Evolutionary conservation across 1,139 yeast genomes (phyloP), one percentile per base, ranked within the genome.

Genomic region (Scheffersomyces parashehatae): DNA sequence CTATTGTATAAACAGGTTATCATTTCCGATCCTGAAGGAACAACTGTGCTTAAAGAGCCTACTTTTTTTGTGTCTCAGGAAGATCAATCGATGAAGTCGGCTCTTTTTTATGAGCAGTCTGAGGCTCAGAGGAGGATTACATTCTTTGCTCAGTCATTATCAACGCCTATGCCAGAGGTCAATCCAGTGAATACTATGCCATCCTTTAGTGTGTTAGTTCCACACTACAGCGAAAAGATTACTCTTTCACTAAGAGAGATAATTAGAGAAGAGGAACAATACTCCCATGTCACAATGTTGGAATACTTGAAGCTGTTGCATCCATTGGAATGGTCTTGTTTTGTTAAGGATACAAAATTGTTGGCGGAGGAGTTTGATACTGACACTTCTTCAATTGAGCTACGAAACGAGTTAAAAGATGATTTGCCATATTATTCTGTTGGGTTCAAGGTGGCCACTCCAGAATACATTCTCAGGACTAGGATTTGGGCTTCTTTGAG

Each of bases 401-500:
- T 51, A 28, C 60, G 56, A 6, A 57, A 58, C 13, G 40, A 49
- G 30, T 32, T 42, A 34, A 39, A 48, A 16, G 71, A 67, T 42
- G 79, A 76, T 47, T 55, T 73, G 14, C 77, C 79, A 1, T 77
- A 70, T 47, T 67, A 68, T 46, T 72, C 79, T 2, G 74, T 77
- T 37, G 83, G 83, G 0, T 79, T 72, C 53, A 78, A 77, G 51
- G 66, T 75, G 35, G 81, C 82, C 1, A 70, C 81, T 0, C 82
- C 82, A 0, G 82, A 77, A 41, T 77, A 75, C 51, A 68, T 76
- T 16, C 54, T 78, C 44, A 62, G 83, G 53, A 78, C 83, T 1
- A 56, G 83, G 50, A 71, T 79, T 13, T 79, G 84, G 83, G 82
- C 83, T 1, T 78, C 83, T 0, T 61, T 79, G 40, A 64, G 83